Conservation (phyloP, 306 rosid species). For the Cucurbita argyrosperma region DNA sequence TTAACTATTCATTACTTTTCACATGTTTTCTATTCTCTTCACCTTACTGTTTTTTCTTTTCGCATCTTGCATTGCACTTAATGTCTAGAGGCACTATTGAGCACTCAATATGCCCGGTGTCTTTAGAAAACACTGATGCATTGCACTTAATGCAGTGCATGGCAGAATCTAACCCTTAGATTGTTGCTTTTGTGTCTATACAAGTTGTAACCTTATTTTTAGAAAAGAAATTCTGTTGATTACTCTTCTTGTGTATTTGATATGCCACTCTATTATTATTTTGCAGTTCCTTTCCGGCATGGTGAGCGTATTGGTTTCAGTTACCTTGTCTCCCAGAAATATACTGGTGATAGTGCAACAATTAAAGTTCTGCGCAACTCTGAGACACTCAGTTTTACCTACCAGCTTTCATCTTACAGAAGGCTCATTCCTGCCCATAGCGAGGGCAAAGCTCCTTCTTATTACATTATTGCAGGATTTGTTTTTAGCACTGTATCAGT, state of each 20-base stretch:
- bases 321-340: slow-evolving; percentile 37
- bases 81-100: neutral
- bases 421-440: slow-evolving; percentile 82
- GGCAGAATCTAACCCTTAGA: neutral
- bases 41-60: neutral
- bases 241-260: neutral
- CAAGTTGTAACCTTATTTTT: neutral
- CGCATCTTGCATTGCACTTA: neutral
- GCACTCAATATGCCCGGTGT: neutral
- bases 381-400: slow-evolving; percentile 35
- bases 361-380: slow-evolving; percentile 58
- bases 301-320: slow-evolving; percentile 97
- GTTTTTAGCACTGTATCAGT: slow-evolving; percentile 76
- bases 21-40: neutral
- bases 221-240: neutral
- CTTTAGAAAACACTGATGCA: neutral
- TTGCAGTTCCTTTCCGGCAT: slow-evolving; percentile 65
- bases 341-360: slow-evolving; percentile 36
- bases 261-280: neutral
- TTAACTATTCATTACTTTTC: neutral
- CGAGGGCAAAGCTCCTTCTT: slow-evolving; percentile 89
- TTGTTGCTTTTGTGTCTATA: neutral
- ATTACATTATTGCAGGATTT: slow-evolving; percentile 86
- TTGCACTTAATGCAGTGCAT: neutral
- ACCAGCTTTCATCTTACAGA: slow-evolving; percentile 53